A percentile compares a stretch with the other conserved stretches of the same genome.
Evolutionary conservation across 2,329 filamentous ascomycete species (phyloP).

Genomic region (Fusarium buxicola): DNA sequence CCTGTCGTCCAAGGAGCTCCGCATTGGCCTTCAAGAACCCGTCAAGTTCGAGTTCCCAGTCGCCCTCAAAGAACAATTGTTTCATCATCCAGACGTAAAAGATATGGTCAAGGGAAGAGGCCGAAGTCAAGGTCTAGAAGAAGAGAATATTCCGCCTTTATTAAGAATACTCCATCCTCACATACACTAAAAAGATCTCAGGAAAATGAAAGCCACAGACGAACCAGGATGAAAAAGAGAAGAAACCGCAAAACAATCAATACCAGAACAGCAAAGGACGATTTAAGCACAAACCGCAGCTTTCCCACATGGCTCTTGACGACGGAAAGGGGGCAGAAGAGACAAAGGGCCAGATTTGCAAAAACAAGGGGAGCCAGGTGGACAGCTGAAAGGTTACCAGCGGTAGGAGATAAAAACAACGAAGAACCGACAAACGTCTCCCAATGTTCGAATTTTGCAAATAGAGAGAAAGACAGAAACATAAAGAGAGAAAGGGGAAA

Average conservation of each 20-base stretch:
- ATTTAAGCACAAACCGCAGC: slow-evolving; percentile 2
- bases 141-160: slow-evolving; percentile 46
- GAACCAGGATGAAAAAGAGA: slow-evolving; percentile 39
- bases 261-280: slow-evolving; percentile 32
- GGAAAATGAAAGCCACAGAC: slow-evolving; percentile 24
- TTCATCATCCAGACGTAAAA: background rate
- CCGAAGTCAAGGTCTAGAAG: slow-evolving; percentile 6
- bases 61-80: no score
- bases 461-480: slow-evolving; percentile 3
- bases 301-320: slow-evolving; percentile 3
- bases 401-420: slow-evolving; percentile 10
- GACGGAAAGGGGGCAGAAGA: slow-evolving; percentile 7
- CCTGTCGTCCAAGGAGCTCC: no score
- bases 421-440: slow-evolving; percentile 22
- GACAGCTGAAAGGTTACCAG: slow-evolving; percentile 9
- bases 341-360: slow-evolving; percentile 9
- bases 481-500: slow-evolving; percentile 30
- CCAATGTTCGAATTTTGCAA: slow-evolving; percentile 15
- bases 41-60: no score
- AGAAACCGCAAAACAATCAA: slow-evolving; percentile 29
- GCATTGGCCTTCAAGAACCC: no score
- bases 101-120: background rate
- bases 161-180: slow-evolving; percentile 46
- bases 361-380: slow-evolving; percentile 6
- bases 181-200: slow-evolving; percentile 35